These are phyloP conservation scores for Scleromitrula shiraiana DNA, from an alignment of 2,329 filamentous ascomycete genomes.

Conservation along the genomic window DNA sequence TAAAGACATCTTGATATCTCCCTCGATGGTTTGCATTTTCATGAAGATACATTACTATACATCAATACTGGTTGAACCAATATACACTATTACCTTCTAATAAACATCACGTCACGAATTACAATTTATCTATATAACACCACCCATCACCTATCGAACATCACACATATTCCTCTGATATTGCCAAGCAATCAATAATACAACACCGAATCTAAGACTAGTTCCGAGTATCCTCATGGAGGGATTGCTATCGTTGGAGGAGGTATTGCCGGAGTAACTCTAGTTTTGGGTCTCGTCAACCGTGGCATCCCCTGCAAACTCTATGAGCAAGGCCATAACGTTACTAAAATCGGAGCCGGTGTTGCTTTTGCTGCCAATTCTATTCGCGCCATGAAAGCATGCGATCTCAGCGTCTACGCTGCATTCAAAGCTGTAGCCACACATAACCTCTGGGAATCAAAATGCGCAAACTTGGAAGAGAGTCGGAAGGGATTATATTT, in stretches of 20 bases:
- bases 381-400: constrained; percentile 8
- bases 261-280: constrained; percentile 15
- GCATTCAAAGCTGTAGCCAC: background rate
- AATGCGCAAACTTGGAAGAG: background rate
- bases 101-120: too few relatives aligned
- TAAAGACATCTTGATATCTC: too few relatives aligned
- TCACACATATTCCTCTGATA: too few relatives aligned
- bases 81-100: too few relatives aligned
- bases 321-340: constrained; percentile 14
- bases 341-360: constrained; percentile 18
- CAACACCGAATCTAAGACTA: too few relatives aligned
- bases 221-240: background rate
- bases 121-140: too few relatives aligned
- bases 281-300: constrained; percentile 12
- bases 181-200: too few relatives aligned
- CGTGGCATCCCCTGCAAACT: constrained; percentile 13
- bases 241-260: constrained; percentile 18
- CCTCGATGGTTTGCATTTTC: too few relatives aligned
- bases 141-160: too few relatives aligned
- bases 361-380: constrained; percentile 14
- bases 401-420: background rate
- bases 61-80: too few relatives aligned
- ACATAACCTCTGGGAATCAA: background rate
- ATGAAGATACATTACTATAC: too few relatives aligned
- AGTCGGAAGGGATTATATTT: constrained; percentile 16